phyloP scores from a whole-genome alignment of 2,329 filamentous ascomycete species.

The Aspergillus vadensis region DNA sequence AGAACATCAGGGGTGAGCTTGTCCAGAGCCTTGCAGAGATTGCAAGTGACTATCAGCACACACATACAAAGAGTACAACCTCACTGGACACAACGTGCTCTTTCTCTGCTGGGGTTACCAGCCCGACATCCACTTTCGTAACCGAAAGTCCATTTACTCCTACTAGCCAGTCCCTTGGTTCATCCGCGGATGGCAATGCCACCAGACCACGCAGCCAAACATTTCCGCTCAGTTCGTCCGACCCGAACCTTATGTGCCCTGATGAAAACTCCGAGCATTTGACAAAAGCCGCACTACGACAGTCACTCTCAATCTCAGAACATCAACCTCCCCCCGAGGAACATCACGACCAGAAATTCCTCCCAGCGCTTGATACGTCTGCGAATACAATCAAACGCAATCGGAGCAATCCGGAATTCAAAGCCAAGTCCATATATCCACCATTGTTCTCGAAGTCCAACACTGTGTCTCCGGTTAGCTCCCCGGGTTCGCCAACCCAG shows the following conservation, averaged over 20 bases:
- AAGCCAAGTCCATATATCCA: conserved; percentile 44
- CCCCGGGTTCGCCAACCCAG: conserved; percentile 70
- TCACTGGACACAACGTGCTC: conserved; percentile 68
- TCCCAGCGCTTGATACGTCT: conserved; percentile 28
- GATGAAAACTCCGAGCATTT: conserved; percentile 57
- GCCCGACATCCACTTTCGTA: conserved; percentile 76
- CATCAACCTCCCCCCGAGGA: conserved; percentile 57
- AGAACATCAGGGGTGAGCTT: conserved; percentile 64
- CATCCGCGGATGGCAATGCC: conserved; percentile 56
- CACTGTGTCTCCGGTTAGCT: conserved; percentile 54
- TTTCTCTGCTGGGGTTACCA: conserved; percentile 71
- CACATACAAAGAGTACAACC: conserved; percentile 67
- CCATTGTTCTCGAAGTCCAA: conserved; percentile 42
- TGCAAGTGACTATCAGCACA: conserved; percentile 61
- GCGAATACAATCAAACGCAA: conserved; percentile 45
- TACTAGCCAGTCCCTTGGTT: conserved; percentile 53
- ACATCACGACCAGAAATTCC: conserved; percentile 43
- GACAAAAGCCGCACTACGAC: conserved; percentile 54
- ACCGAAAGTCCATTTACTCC: conserved; percentile 72
- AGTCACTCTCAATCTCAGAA: conserved; percentile 44
- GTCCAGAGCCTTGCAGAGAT: conserved; percentile 63
- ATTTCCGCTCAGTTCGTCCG: conserved; percentile 66
- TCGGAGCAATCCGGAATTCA: conserved; percentile 49
- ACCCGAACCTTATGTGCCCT: conserved; percentile 54
- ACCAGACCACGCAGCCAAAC: conserved; percentile 85